These are phyloP conservation scores for Carex pumila DNA, from an alignment of 176 grass and related monocot genomes.

Conservation along the genomic window DNA sequence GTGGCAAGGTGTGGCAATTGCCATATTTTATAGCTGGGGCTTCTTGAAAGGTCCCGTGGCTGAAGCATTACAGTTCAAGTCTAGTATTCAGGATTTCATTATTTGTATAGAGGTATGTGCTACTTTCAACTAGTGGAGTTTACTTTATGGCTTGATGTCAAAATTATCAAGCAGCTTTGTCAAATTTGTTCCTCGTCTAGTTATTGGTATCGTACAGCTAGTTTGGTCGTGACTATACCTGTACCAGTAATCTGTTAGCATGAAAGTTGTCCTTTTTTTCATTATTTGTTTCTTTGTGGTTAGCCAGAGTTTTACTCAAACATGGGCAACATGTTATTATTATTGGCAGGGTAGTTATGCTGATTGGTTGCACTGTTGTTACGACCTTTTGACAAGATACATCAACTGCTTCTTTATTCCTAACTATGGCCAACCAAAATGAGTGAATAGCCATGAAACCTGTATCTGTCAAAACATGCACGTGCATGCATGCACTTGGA, in stretches of 20 bases:
- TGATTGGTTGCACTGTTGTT: not conserved
- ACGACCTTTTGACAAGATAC: not conserved
- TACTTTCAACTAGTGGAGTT: constrained; percentile 2
- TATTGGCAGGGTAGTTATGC: not conserved
- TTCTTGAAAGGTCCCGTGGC: constrained; percentile 67
- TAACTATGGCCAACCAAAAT: not conserved
- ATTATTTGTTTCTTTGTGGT: not conserved
- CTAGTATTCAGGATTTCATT: constrained; percentile 93
- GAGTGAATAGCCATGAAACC: not conserved
- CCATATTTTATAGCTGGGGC: constrained; percentile 70
- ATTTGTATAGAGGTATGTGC: constrained; percentile 86
- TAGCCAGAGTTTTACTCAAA: not conserved
- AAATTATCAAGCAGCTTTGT: not conserved
- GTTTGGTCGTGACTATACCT: not conserved
- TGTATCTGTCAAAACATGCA: not conserved
- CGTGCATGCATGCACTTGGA: not conserved
- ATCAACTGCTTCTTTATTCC: not conserved
- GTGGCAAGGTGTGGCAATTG: constrained; percentile 93
- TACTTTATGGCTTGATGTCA: not conserved
- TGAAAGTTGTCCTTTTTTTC: not conserved
- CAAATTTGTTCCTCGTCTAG: not conserved
- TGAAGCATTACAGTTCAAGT: constrained; percentile 82
- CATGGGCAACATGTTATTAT: not conserved
- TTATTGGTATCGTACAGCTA: not conserved
- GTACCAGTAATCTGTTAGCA: not conserved